These are phyloP conservation scores for Fomitopsis betulina DNA, from an alignment of 1,284 basidiomycete genomes.

Conservation along the genomic window DNA sequence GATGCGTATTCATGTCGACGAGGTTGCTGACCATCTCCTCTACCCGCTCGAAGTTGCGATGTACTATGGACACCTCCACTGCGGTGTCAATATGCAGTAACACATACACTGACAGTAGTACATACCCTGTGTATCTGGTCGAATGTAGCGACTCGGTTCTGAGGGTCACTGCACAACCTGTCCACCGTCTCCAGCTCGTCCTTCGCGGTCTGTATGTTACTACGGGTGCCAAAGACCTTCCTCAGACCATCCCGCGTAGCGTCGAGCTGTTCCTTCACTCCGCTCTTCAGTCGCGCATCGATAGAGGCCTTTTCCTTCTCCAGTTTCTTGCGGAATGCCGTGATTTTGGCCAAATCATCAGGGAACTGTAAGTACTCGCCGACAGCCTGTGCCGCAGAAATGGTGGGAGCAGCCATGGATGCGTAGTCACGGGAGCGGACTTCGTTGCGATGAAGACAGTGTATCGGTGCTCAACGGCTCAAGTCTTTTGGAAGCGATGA, in stretches of 20 bases:
- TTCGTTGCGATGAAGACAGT: no score
- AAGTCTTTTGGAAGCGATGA: no score
- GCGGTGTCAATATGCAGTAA: background rate
- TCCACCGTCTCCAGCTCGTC: slow-evolving; percentile 93
- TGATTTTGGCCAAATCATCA: slow-evolving; percentile 90
- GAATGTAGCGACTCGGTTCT: slow-evolving; percentile 73
- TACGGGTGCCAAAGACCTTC: slow-evolving; percentile 79
- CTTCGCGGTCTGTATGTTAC: slow-evolving; percentile 82
- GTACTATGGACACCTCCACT: slow-evolving; percentile 88
- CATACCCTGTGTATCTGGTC: slow-evolving; percentile 89
- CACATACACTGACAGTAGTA: slow-evolving; percentile 10
- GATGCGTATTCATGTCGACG: slow-evolving; percentile 82
- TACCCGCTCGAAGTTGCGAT: slow-evolving; percentile 92
- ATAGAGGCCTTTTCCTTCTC: slow-evolving; percentile 97
- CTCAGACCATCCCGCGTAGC: slow-evolving; percentile 87
- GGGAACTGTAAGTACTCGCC: slow-evolving; percentile 89
- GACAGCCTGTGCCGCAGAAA: slow-evolving; percentile 78
- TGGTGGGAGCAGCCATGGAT: slow-evolving; percentile 30
- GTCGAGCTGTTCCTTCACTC: slow-evolving; percentile 92
- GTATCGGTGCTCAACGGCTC: no score
- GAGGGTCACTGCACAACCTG: slow-evolving; percentile 70
- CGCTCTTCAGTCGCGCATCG: slow-evolving; percentile 86
- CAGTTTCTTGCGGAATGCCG: slow-evolving; percentile 88
- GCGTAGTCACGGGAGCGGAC: background rate
- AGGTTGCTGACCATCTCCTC: slow-evolving; percentile 95